Conservation (phyloP, 169 alveolate genomes). For the Eimeria necatrix region DNA sequence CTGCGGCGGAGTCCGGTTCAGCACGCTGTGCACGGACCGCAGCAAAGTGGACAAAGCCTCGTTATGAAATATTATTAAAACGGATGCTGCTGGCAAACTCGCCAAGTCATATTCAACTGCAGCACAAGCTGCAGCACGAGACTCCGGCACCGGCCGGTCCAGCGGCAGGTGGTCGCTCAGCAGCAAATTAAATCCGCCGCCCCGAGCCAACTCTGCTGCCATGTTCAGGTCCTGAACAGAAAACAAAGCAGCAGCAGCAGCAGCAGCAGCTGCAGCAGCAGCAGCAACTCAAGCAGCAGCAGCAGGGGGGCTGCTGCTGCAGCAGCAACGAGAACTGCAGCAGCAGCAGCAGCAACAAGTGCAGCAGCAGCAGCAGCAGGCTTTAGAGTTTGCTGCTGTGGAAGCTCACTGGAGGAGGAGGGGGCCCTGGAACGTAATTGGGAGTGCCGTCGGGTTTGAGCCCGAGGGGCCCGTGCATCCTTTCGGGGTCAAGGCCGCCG, state of each 20-base stretch:
- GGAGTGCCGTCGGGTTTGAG: slow-evolving; percentile 68
- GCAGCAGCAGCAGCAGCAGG: too few species aligned
- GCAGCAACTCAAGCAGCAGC: not conserved
- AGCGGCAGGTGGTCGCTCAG: slow-evolving; percentile 85
- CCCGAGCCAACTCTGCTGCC: slow-evolving; percentile 81
- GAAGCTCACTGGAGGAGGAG: slow-evolving; percentile 58
- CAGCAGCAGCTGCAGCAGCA: too few species aligned
- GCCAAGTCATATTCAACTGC: slow-evolving; percentile 69
- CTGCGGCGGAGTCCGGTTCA: slow-evolving; percentile 85
- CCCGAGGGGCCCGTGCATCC: slow-evolving; percentile 79
- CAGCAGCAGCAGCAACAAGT: not conserved
- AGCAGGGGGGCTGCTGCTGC: too few species aligned
- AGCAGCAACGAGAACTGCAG: not conserved
- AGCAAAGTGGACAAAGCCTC: slow-evolving; percentile 86
- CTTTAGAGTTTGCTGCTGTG: too few species aligned
- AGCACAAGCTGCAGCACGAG: slow-evolving; percentile 73
- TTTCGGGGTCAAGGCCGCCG: not conserved
- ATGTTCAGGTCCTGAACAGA: slow-evolving; percentile 76
- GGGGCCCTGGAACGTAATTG: slow-evolving; percentile 63
- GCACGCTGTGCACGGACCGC: slow-evolving; percentile 86
- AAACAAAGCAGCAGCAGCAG: not conserved
- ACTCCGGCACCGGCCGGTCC: slow-evolving; percentile 84
- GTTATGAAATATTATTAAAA: slow-evolving; percentile 85
- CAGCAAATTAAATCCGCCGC: slow-evolving; percentile 85
- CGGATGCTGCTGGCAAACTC: slow-evolving; percentile 83